Conservation (phyloP, 2,329 filamentous ascomycete species). For the Xylaria sp. region DNA sequence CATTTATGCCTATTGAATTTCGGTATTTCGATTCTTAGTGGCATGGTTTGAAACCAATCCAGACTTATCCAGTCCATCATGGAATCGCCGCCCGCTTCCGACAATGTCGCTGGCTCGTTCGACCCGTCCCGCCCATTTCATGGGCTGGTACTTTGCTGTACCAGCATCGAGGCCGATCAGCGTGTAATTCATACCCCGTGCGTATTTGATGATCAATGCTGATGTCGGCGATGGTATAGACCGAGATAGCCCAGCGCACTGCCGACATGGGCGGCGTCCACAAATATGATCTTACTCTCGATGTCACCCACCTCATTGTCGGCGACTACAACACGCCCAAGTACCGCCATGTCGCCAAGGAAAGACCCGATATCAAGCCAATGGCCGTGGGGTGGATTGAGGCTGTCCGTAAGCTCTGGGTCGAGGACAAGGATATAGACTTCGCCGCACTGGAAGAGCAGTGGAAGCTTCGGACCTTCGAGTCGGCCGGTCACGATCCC, state of each 20-base stretch:
- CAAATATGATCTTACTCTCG: conserved; percentile 88
- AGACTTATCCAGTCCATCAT: conserved; percentile 11
- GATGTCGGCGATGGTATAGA: conserved; percentile 30
- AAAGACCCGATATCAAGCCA: conserved; percentile 78
- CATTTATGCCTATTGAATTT: neutral
- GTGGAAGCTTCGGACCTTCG: conserved; percentile 60
- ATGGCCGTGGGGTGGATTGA: conserved; percentile 82
- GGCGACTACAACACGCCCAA: conserved; percentile 86
- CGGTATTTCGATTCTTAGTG: neutral
- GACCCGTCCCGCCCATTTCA: conserved; percentile 60
- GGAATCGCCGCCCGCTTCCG: conserved; percentile 25
- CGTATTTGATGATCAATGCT: neutral
- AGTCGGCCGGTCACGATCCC: conserved; percentile 44
- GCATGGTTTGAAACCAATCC: conserved; percentile 9
- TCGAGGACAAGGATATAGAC: conserved; percentile 70
- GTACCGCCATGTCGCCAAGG: conserved; percentile 89
- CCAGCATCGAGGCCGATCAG: conserved; percentile 72
- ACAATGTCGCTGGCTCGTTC: conserved; percentile 28
- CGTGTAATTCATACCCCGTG: conserved; percentile 50
- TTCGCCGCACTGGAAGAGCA: conserved; percentile 62
- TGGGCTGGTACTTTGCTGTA: conserved; percentile 80
- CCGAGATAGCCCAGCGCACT: conserved; percentile 58
- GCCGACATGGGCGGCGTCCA: conserved; percentile 79
- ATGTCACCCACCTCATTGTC: conserved; percentile 91
- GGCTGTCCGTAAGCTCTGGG: conserved; percentile 73